Evolutionary conservation across 1,139 yeast genomes (phyloP), one percentile per base, ranked within the genome.

Genomic region (Suhomyces taliae): DNA sequence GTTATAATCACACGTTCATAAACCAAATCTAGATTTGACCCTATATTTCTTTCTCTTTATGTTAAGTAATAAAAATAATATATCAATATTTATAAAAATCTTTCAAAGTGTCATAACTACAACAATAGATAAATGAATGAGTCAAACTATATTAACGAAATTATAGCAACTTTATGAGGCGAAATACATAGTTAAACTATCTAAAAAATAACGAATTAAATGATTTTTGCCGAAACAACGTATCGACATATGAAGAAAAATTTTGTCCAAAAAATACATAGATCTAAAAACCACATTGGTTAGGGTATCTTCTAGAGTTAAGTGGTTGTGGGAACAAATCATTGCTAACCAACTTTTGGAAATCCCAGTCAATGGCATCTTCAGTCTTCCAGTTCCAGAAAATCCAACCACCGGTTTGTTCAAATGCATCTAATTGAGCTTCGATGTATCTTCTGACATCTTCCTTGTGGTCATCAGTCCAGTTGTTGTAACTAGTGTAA

Each of bases 381-480:
- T 93, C 98, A 31, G 96, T 87, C 74, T 90, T 91, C 83, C 87
- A 90, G 66, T 85, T 83, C 99, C 97, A 93, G 74, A 86, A 88
- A 50, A 90, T 76, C 90, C 95, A 90, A 12, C 97, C 97, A 35
- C 66, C 69, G 48, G 78, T 77, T 57, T 76, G 76, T 57, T 85
- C 90, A 60, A 77, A 90, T 3, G 95, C 87, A 60, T 89, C 97
- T 56, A 93, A 69, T 72, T 93, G 98, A 31, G 96, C 96, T 68
- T 91, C 97, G 49, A 91, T 74, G 62, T 78, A 87, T 56, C 72
- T 77, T 62, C 97, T 82, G 19, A 87, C 82, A 56, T 85, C 73
- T 14, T 61, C 58, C 59, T 75, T 81, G 58, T 81, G 76, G 40
- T 78, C 76, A 2, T 70, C 71, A 6, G 87, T 69, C 96, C 96